Conservation (phyloP, 2,329 filamentous ascomycete genomes). For the Beauveria sp. region DNA sequence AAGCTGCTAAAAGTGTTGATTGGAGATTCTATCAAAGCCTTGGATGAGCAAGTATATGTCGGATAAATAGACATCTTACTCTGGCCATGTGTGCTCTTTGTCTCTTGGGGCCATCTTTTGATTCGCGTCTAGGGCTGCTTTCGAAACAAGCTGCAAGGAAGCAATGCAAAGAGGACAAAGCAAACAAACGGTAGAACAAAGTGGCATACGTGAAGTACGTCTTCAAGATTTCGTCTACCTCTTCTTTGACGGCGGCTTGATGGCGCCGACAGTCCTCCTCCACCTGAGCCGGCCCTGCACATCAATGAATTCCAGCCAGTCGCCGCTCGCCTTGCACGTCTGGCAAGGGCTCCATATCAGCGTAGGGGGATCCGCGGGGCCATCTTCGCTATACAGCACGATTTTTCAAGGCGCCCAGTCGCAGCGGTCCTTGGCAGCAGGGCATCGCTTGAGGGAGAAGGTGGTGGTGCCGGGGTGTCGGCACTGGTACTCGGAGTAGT, state of each 20-base stretch:
- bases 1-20: rapidly evolving
- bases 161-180: too few species aligned
- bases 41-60: too few species aligned
- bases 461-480: not conserved
- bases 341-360: not conserved
- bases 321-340: not conserved
- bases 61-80: too few species aligned
- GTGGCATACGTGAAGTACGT: too few species aligned
- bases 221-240: too few species aligned
- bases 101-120: too few species aligned
- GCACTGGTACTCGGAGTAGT: not conserved
- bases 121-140: too few species aligned
- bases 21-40: too few species aligned
- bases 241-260: not conserved
- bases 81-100: too few species aligned
- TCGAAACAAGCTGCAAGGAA: too few species aligned
- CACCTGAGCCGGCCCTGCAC: not conserved
- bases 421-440: not conserved
- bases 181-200: too few species aligned
- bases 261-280: not conserved
- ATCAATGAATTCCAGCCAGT: not conserved
- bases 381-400: not conserved
- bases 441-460: not conserved
- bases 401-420: not conserved
- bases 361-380: not conserved